Evolutionary conservation across 1,139 yeast genomes (phyloP).

Genomic region (Geotrichum klebahnii): DNA sequence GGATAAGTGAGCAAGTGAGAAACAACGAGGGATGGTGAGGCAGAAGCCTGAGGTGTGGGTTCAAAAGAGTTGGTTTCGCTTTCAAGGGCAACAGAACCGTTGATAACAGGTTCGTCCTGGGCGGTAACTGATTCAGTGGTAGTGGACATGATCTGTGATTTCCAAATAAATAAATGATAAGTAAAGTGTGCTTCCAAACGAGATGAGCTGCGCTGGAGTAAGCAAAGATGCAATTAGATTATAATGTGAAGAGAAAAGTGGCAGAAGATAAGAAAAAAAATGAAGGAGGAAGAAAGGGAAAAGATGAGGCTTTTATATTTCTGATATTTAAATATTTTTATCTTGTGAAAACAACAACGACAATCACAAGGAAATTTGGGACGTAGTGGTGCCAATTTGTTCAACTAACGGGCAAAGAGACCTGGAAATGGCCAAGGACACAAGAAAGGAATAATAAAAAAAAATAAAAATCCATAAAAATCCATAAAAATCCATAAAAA

Average conservation of each 20-base stretch:
- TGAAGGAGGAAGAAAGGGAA: background rate
- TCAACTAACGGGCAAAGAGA: too few species aligned
- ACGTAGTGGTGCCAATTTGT: too few species aligned
- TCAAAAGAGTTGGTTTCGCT: background rate
- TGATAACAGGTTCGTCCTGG: constrained; percentile 5
- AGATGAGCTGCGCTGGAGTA: constrained; percentile 18
- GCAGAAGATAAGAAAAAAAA: background rate
- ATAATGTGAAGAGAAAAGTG: background rate
- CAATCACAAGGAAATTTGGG: too few species aligned
- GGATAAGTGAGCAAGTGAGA: constrained; percentile 50
- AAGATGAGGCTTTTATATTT: too few species aligned
- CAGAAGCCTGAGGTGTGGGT: background rate
- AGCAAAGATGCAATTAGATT: constrained; percentile 5
- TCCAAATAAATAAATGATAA: background rate
- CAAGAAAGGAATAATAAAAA: too few species aligned
- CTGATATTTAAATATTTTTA: too few species aligned
- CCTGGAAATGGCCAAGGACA: too few species aligned
- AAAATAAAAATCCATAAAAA: too few species aligned
- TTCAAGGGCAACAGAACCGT: constrained; percentile 11
- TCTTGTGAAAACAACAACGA: too few species aligned
- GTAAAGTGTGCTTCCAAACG: constrained; percentile 17
- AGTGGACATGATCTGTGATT: constrained; percentile 5
- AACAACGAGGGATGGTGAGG: constrained; percentile 35
- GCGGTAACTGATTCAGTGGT: background rate
- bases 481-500: too few species aligned